A percentile compares a stretch with the other conserved stretches of the same genome.
Conservation (phyloP, 345 rosid genomes). For the Sapria himalayana region DNA sequence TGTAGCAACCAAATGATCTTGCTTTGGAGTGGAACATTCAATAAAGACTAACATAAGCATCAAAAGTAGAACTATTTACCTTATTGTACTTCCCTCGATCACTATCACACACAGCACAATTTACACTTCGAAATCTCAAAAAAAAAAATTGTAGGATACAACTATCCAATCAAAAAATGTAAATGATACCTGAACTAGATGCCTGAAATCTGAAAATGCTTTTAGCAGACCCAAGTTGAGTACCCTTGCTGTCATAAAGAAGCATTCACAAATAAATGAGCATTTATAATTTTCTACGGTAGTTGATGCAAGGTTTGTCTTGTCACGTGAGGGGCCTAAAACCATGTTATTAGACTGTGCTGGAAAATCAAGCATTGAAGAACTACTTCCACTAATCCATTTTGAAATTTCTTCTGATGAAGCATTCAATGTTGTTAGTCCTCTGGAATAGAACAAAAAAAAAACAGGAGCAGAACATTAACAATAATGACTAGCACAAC, state of each 20-base stretch:
- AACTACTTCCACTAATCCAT: constrained; percentile 43
- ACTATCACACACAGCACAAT: no score
- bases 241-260: constrained; percentile 97
- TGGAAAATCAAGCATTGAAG: constrained; percentile 12
- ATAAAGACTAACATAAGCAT: no score
- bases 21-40: no score
- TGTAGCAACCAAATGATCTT: no score
- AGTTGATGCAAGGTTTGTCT: constrained; percentile 17
- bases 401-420: constrained; percentile 80
- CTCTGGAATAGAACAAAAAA: constrained; percentile 20
- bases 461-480: constrained; percentile 7
- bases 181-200: constrained; percentile 65
- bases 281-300: constrained; percentile 22
- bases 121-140: no score
- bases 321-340: constrained; percentile 11
- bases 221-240: constrained; percentile 85
- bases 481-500: neutral
- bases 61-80: no score
- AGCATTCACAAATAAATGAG: constrained; percentile 80
- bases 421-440: constrained; percentile 75
- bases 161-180: constrained; percentile 3
- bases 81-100: no score
- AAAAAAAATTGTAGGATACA: constrained; percentile 2
- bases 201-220: constrained; percentile 94
- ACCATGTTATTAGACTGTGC: constrained; percentile 26